These are phyloP conservation scores for Phytophthora hibernalis DNA, from an alignment of 352 stramenopile species.

Conservation along the genomic window DNA sequence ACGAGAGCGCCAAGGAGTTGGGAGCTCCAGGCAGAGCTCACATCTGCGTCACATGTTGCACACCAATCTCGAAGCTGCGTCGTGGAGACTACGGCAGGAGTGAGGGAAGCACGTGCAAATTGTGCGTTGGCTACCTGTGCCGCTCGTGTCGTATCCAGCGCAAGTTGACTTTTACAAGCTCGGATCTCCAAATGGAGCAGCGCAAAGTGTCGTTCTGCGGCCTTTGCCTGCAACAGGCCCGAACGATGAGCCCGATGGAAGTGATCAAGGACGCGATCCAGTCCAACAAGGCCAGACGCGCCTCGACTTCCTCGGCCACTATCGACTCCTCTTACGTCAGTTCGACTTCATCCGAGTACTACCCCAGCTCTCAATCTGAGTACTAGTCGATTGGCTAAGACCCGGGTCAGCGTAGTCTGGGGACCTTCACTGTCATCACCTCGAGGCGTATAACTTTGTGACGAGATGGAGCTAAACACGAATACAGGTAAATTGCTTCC, in stretches of 20 bases:
- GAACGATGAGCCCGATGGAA: constrained; percentile 29
- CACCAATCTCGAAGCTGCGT: constrained; percentile 22
- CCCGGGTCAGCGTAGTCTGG: background rate
- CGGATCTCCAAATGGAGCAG: constrained; percentile 28
- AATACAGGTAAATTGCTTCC: background rate
- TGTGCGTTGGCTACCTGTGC: constrained; percentile 47
- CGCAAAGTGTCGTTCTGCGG: constrained; percentile 38
- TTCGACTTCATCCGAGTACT: constrained; percentile 11
- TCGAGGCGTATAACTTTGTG: background rate
- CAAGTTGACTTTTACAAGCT: constrained; percentile 34
- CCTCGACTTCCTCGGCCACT: background rate
- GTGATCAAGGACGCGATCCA: constrained; percentile 16
- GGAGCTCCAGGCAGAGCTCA: constrained; percentile 12
- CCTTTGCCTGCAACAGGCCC: constrained; percentile 31
- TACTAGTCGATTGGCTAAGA: constrained; percentile 12
- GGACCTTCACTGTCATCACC: background rate
- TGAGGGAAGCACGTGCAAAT: constrained; percentile 34
- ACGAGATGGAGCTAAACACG: background rate
- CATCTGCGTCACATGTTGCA: constrained; percentile 36
- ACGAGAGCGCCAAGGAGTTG: constrained; percentile 25
- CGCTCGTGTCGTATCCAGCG: constrained; percentile 44
- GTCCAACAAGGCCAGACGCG: constrained; percentile 1
- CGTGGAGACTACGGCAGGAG: constrained; percentile 23
- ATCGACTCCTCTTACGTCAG: constrained; percentile 23
- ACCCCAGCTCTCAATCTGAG: constrained; percentile 16